Conservation (phyloP, 768 basidiomycete species). For the Mycena haematopus region DNA sequence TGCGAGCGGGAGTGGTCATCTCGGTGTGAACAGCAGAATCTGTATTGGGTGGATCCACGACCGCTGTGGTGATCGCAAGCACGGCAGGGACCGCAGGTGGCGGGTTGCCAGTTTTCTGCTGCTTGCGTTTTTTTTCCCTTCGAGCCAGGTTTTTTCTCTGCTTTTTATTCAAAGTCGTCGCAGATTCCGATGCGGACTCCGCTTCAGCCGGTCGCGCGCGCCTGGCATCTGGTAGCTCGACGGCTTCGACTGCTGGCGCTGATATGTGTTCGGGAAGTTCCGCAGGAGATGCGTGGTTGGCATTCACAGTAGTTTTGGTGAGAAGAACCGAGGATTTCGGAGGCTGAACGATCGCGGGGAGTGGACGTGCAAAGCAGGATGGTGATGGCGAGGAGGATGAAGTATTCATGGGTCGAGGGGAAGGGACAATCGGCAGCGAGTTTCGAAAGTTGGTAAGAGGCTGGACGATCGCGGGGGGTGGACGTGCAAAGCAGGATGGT, state of each 20-base stretch:
- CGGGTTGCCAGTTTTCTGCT: slow-evolving; percentile 32
- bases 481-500: not conserved
- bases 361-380: not conserved
- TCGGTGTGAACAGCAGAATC: not conserved
- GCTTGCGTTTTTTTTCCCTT: slow-evolving; percentile 30
- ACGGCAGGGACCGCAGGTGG: not conserved
- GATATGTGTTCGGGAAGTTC: not conserved
- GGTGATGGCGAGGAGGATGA: not conserved
- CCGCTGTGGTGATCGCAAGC: not conserved
- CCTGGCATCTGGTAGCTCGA: not conserved
- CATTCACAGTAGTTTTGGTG: not conserved
- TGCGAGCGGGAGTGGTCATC: not conserved
- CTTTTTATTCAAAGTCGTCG: slow-evolving; percentile 17
- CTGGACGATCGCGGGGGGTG: not conserved
- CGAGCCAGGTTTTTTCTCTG: slow-evolving; percentile 38
- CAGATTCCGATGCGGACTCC: too few species aligned
- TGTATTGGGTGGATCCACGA: not conserved
- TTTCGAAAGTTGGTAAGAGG: too few species aligned
- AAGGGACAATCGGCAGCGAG: too few species aligned
- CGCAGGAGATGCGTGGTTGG: slow-evolving; percentile 6
- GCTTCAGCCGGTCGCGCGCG: too few species aligned
- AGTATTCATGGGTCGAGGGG: not conserved
- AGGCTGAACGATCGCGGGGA: not conserved
- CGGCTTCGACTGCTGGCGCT: not conserved
- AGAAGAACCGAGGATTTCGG: not conserved